Evolutionary conservation across 371 early-diverging fungal genomes (phyloP), one percentile per base, ranked within the genome.

Genomic region (Circinella umbellata): DNA sequence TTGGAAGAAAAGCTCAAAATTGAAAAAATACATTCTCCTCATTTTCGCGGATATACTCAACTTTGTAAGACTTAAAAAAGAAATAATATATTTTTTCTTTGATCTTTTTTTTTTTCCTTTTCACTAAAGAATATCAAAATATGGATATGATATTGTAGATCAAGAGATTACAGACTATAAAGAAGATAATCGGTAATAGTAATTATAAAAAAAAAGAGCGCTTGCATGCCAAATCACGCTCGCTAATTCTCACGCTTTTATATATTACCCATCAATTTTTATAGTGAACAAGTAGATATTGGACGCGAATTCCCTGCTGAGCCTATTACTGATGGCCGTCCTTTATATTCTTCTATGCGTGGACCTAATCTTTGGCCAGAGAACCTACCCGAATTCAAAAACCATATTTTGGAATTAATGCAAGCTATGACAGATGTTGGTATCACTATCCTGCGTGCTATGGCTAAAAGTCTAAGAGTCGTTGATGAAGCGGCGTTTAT

Each of bases 1-100:
- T 55, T 86, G 10, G 83, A 86, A 39, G 86, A 86, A 55, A 91
- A 91, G 66, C 72, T 84, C 59, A 83, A 87, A 66, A 78, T 85
- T 54, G 79, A 85, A 60, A 85, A 88, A 66, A 81, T 72, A 5
- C 80, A 87, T 60, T 86, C 86, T 4, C 80, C 88, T 59, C 90
- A 90, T 66, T 90, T 89, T 54, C 80, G 89, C 17, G 91, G 91
- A 7, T 91, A 90, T 71, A 87, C 82, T 17, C 67, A 71, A 18
- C 60, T 86, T 27, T 76, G 86, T 81, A 80, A 27, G 27, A 27
- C 27, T 27, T 27, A 2, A 27, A 27, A 27, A 27, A 27, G n/a
- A 27, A 27, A 27, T 27, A 2, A 27, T 27, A 27, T 27, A 27
- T 27, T 27, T 27, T 27, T 27, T 27, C 27, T 27, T 27, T 27